These are phyloP conservation scores for Betula pendula DNA, from an alignment of 306 rosid species.

Conservation along the genomic window DNA sequence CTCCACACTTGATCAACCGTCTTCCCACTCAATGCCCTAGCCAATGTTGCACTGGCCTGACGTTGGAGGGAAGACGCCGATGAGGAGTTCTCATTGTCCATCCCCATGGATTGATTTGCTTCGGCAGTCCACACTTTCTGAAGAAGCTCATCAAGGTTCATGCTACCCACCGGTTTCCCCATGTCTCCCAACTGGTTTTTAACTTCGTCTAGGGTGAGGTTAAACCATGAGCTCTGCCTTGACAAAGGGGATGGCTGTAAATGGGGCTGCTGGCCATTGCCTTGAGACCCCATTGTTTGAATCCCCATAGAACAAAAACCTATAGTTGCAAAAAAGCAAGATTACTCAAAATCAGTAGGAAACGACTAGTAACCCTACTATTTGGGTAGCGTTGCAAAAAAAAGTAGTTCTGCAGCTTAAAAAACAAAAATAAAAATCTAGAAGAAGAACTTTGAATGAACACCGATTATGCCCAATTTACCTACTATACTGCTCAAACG, in stretches of 20 bases:
- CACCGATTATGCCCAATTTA: not conserved
- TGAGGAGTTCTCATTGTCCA: conserved; percentile 41
- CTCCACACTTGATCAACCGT: conserved; percentile 81
- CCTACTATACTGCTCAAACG: not conserved
- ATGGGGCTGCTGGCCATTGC: conserved; percentile 61
- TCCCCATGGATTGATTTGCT: conserved; percentile 44
- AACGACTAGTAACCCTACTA: conserved; percentile 18
- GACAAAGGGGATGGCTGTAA: conserved; percentile 48
- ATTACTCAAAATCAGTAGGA: conserved; percentile 7
- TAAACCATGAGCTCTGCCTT: conserved; percentile 68
- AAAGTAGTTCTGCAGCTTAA: not conserved
- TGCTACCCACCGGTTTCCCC: conserved; percentile 63
- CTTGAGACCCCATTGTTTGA: conserved; percentile 71
- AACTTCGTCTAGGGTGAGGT: conserved; percentile 66
- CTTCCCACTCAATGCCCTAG: conserved; percentile 66
- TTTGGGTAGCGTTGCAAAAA: not conserved
- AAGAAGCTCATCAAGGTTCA: conserved; percentile 83
- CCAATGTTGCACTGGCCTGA: conserved; percentile 66
- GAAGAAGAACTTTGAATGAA: not conserved
- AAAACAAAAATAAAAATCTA: not conserved
- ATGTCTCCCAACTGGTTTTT: conserved; percentile 48
- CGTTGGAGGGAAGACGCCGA: conserved; percentile 48
- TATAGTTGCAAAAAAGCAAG: conserved; percentile 21
- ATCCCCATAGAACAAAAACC: conserved; percentile 64
- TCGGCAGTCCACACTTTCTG: conserved; percentile 73